phyloP scores from a whole-genome alignment of 345 rosid genomes.

The Gossypium rotundifolium region DNA sequence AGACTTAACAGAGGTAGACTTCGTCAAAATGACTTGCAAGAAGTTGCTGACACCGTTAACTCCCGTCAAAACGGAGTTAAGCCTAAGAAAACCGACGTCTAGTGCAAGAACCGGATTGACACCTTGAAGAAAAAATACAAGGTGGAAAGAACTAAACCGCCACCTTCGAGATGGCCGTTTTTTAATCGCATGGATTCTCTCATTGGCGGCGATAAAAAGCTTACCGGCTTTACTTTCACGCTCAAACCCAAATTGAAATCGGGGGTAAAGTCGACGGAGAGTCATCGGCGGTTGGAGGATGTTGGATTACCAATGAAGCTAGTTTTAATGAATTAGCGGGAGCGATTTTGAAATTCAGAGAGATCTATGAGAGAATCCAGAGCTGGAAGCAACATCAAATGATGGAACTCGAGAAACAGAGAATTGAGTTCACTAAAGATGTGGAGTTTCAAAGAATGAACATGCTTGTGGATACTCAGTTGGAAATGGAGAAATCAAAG shows the following conservation, averaged over 20 bases:
- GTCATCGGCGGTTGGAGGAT: slow-evolving; percentile 31
- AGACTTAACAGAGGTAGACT: slow-evolving; percentile 76
- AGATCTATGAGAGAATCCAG: slow-evolving; percentile 61
- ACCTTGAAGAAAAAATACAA: slow-evolving; percentile 28
- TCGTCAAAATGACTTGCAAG: slow-evolving; percentile 18
- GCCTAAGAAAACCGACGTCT: slow-evolving; percentile 54
- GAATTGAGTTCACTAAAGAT: slow-evolving; percentile 64
- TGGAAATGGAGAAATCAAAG: slow-evolving; percentile 57
- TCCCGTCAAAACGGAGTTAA: slow-evolving; percentile 35
- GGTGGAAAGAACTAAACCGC: background rate
- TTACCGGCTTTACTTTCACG: slow-evolving; percentile 7
- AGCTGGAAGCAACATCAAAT: slow-evolving; percentile 51
- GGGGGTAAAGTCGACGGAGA: slow-evolving; percentile 32
- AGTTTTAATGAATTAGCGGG: slow-evolving; percentile 50
- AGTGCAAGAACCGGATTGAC: slow-evolving; percentile 72
- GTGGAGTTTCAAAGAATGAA: slow-evolving; percentile 68
- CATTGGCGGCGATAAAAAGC: slow-evolving; percentile 42
- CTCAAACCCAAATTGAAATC: slow-evolving; percentile 19
- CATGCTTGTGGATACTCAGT: slow-evolving; percentile 59
- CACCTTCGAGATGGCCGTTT: slow-evolving; percentile 4
- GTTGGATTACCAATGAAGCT: slow-evolving; percentile 36
- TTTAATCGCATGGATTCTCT: slow-evolving; percentile 30
- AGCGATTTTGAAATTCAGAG: slow-evolving; percentile 61
- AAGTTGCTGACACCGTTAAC: slow-evolving; percentile 71
- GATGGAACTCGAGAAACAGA: slow-evolving; percentile 74